Evolutionary conservation across 768 basidiomycete genomes (phyloP).

Genomic region (Lentinula sp.): DNA sequence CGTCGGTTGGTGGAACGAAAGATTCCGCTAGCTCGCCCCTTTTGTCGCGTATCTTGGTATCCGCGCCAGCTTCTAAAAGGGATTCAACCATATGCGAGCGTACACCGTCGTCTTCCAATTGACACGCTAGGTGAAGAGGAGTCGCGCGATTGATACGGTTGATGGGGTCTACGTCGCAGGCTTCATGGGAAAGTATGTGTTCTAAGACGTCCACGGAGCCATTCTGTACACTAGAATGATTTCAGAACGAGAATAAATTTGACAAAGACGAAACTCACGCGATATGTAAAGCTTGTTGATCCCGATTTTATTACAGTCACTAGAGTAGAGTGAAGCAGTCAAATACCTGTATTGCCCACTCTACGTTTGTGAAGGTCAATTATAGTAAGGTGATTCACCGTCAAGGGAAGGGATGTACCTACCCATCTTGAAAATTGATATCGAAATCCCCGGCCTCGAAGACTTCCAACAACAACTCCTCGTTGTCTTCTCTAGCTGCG

Average conservation of each 20-base stretch:
- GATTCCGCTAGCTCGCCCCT: slow-evolving; percentile 52
- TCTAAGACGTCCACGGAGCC: slow-evolving; percentile 64
- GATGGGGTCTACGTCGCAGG: slow-evolving; percentile 76
- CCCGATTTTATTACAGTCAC: neutral
- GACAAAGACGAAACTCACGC: slow-evolving; percentile 41
- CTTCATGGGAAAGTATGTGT: slow-evolving; percentile 64
- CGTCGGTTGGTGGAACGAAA: slow-evolving; percentile 47
- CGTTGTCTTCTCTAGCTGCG: slow-evolving; percentile 70
- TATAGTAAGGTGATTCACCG: slow-evolving; percentile 1
- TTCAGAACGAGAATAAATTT: neutral
- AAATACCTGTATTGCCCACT: slow-evolving; percentile 73
- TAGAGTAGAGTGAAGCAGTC: slow-evolving; percentile 14
- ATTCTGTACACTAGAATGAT: slow-evolving; percentile 36
- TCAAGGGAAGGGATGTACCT: slow-evolving; percentile 22
- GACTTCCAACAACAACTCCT: slow-evolving; percentile 57
- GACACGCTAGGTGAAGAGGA: slow-evolving; percentile 71
- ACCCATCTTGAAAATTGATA: slow-evolving; percentile 80
- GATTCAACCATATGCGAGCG: slow-evolving; percentile 51
- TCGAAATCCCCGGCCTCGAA: slow-evolving; percentile 53
- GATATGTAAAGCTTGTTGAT: slow-evolving; percentile 54
- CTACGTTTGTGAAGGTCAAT: slow-evolving; percentile 24
- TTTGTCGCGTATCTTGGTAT: slow-evolving; percentile 74
- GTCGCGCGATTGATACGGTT: slow-evolving; percentile 68
- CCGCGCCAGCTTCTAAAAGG: slow-evolving; percentile 75
- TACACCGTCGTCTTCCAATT: slow-evolving; percentile 47